These are phyloP conservation scores for Populus hybrid DNA, from an alignment of 441 rosid genomes.

Conservation along the genomic window DNA sequence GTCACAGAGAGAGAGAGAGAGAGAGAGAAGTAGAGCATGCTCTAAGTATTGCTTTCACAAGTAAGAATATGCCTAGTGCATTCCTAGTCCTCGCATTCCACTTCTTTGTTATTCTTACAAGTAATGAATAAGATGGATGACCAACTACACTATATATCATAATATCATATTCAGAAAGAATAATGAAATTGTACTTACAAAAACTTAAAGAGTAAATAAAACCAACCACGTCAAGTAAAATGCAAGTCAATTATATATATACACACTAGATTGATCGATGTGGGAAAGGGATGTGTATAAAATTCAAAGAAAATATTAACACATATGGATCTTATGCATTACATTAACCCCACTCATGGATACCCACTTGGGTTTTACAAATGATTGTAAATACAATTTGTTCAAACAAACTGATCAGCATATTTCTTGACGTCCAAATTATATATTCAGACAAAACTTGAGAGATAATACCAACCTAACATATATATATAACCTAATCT, in stretches of 20 bases:
- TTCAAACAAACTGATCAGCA: not conserved
- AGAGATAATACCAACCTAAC: not conserved
- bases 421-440: not conserved
- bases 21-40: too few relatives aligned
- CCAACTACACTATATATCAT: not conserved
- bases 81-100: too few relatives aligned
- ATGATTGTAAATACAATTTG: not conserved
- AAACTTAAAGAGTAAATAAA: too few relatives aligned
- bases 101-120: not conserved
- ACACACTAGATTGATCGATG: too few relatives aligned
- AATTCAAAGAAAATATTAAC: too few relatives aligned
- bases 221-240: too few relatives aligned
- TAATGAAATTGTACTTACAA: not conserved
- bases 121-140: not conserved
- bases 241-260: too few relatives aligned
- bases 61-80: too few relatives aligned
- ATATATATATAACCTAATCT: too few relatives aligned
- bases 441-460: not conserved
- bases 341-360: not conserved
- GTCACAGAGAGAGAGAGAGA: too few relatives aligned
- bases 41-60: too few relatives aligned
- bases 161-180: not conserved
- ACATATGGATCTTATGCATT: not conserved
- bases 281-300: too few relatives aligned
- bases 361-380: not conserved